A percentile compares a stretch with the other conserved stretches of the same genome.
phyloP scores from a whole-genome alignment of 306 rosid genomes.

The Sesbania bispinosa region DNA sequence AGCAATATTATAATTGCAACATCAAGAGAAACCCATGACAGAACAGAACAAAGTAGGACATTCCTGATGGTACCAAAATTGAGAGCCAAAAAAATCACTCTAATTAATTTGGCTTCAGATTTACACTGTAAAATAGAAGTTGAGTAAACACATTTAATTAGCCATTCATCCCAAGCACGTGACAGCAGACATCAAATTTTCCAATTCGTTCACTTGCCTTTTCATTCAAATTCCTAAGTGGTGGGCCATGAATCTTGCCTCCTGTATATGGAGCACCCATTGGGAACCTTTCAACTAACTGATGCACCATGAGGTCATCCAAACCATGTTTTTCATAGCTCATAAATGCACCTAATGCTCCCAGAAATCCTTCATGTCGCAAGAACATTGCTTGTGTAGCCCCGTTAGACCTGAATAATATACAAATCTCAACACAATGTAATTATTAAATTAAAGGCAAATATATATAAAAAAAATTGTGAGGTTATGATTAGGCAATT shows the following conservation, averaged over 20 bases:
- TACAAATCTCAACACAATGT: constrained; percentile 11
- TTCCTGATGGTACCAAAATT: not conserved
- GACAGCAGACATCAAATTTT: constrained; percentile 11
- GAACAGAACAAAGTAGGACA: not conserved
- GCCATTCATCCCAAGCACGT: not conserved
- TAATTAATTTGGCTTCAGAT: constrained; percentile 15
- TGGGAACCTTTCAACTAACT: constrained; percentile 81
- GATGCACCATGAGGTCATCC: constrained; percentile 85
- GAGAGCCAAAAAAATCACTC: not conserved
- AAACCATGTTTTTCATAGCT: constrained; percentile 91
- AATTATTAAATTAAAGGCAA: not conserved
- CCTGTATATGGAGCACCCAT: constrained; percentile 92
- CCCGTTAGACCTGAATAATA: constrained; percentile 70
- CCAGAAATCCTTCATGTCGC: constrained; percentile 87
- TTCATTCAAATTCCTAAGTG: constrained; percentile 81
- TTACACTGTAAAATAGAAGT: not conserved
- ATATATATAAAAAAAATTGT: not conserved
- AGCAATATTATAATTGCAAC: not conserved
- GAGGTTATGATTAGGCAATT: not conserved
- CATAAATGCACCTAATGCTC: constrained; percentile 91
- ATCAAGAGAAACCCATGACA: constrained; percentile 11
- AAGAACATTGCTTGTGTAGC: constrained; percentile 86
- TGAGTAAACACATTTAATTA: not conserved
- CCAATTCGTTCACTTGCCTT: constrained; percentile 57
- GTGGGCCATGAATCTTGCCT: constrained; percentile 86